Conservation (phyloP, 192 early-diverging fungal species). For the Coemansia sp. region DNA sequence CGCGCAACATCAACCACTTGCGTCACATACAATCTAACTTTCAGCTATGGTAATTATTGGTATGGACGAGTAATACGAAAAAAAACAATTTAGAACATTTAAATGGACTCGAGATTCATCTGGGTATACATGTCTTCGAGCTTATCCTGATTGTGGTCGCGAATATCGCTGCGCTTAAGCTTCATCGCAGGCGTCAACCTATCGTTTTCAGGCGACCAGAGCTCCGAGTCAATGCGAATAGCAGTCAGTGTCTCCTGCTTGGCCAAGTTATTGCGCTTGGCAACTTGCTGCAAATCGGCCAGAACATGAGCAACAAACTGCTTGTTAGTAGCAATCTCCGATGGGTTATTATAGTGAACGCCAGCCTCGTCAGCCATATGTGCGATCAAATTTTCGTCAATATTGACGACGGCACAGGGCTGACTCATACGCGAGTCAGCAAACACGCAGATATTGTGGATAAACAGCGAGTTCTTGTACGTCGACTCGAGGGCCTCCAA, state of each 20-base stretch:
- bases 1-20: too few relatives aligned
- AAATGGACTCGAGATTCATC: conserved; percentile 18
- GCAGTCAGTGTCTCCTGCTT: conserved; percentile 72
- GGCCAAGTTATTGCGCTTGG: conserved; percentile 68
- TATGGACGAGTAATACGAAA: not conserved
- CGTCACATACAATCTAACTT: too few relatives aligned
- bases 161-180: conserved; percentile 81
- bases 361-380: conserved; percentile 45
- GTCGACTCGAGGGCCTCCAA: conserved; percentile 91
- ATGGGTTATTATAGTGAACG: conserved; percentile 32
- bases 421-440: conserved; percentile 71
- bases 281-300: conserved; percentile 52
- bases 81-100: not conserved
- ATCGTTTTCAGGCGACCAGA: conserved; percentile 89
- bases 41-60: too few relatives aligned
- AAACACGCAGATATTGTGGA: conserved; percentile 79
- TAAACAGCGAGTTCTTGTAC: conserved; percentile 79
- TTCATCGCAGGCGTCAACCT: conserved; percentile 90
- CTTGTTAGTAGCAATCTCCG: conserved; percentile 25
- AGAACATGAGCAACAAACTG: conserved; percentile 29
- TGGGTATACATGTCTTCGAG: conserved; percentile 32
- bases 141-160: conserved; percentile 60
- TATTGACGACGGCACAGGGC: conserved; percentile 75
- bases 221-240: conserved; percentile 67
- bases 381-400: conserved; percentile 56